These are phyloP conservation scores for Crataegus laevigata DNA, from an alignment of 306 rosid genomes.

Conservation along the genomic window DNA sequence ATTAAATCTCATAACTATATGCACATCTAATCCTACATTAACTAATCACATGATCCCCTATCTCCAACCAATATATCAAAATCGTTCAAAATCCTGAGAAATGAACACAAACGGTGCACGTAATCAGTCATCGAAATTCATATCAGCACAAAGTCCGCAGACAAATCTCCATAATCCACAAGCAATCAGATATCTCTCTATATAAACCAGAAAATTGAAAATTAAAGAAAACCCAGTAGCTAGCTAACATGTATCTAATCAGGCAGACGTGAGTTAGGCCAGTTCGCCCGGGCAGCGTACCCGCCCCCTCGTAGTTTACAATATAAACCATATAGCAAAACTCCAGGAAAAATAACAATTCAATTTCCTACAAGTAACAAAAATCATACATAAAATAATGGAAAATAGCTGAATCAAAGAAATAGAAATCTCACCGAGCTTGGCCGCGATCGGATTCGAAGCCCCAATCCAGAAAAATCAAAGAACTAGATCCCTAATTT, in stretches of 20 bases:
- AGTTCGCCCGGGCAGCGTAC: neutral
- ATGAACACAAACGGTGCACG: neutral
- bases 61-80: constrained; percentile 2
- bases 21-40: constrained; percentile 27
- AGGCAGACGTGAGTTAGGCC: neutral
- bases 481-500: neutral
- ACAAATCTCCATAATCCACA: neutral
- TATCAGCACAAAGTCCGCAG: neutral
- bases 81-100: constrained; percentile 33
- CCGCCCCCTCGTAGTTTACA: neutral
- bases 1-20: constrained; percentile 61
- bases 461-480: constrained; percentile 25
- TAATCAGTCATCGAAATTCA: neutral
- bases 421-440: constrained; percentile 14
- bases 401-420: neutral
- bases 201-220: neutral
- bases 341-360: neutral
- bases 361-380: neutral
- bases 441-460: constrained; percentile 16
- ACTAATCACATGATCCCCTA: neutral
- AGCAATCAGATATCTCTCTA: neutral
- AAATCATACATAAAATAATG: neutral
- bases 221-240: neutral
- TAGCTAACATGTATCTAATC: neutral
- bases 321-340: neutral